Conservation (phyloP, 306 rosid genomes). For the Quercus mongolica region DNA sequence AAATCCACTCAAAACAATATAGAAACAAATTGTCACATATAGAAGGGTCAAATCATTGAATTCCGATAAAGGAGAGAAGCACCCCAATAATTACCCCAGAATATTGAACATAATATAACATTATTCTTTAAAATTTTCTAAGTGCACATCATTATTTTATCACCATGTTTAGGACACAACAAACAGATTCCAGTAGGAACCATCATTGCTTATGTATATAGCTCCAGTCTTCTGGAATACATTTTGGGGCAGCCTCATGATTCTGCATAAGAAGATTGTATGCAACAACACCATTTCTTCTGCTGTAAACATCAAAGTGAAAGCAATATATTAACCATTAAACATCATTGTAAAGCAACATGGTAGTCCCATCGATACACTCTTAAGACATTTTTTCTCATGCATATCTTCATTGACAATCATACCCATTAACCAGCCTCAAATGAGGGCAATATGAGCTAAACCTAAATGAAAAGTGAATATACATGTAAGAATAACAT, state of each 20-base stretch:
- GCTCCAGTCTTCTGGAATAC: constrained; percentile 55
- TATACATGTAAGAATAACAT: not conserved
- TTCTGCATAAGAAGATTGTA: constrained; percentile 31
- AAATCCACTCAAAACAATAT: constrained; percentile 6
- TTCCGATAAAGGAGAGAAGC: constrained; percentile 2
- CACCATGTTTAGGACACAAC: constrained; percentile 18
- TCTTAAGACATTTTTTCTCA: not conserved
- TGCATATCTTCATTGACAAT: not conserved
- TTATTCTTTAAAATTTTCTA: constrained; percentile 22
- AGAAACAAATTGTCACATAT: constrained; percentile 1
- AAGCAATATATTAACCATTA: not conserved
- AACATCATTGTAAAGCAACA: not conserved
- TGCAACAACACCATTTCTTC: constrained; percentile 92
- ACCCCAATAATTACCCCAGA: constrained; percentile 11
- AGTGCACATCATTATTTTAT: not conserved
- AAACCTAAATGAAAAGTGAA: not conserved
- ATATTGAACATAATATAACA: constrained; percentile 14
- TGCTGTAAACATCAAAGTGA: constrained; percentile 24
- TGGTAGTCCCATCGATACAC: not conserved
- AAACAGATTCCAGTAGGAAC: constrained; percentile 48
- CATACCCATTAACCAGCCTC: not conserved
- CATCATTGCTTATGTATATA: constrained; percentile 43
- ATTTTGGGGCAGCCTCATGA: constrained; percentile 34
- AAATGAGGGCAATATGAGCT: not conserved
- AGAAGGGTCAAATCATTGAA: constrained; percentile 4